Conservation (phyloP, 176 grass and related monocot genomes). For the Cocos nucifera region DNA sequence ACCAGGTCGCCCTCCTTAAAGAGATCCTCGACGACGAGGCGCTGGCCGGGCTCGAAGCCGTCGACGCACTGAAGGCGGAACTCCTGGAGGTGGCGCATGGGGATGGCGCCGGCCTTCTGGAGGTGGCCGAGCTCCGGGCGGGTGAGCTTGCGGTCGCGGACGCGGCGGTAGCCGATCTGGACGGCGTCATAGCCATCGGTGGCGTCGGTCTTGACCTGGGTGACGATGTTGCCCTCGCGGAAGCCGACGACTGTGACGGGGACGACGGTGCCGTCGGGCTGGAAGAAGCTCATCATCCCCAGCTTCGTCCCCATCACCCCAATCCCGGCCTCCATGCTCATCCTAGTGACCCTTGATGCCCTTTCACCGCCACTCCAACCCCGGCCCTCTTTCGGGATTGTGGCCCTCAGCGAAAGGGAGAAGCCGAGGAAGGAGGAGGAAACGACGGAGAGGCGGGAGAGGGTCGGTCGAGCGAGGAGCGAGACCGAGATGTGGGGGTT, state of each 20-base stretch:
- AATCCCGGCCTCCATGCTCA: slow-evolving; percentile 50
- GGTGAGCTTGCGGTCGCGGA: slow-evolving; percentile 85
- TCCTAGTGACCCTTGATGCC: neutral
- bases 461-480: too few species aligned
- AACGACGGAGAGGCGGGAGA: too few species aligned
- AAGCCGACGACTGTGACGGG: slow-evolving; percentile 87
- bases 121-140: slow-evolving; percentile 88
- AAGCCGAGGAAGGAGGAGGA: too few species aligned
- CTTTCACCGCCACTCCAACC: slow-evolving; percentile 31
- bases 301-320: slow-evolving; percentile 93
- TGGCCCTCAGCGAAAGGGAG: too few species aligned
- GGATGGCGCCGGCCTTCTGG: slow-evolving; percentile 65
- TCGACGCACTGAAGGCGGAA: slow-evolving; percentile 67
- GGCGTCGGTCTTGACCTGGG: slow-evolving; percentile 69
- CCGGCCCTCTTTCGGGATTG: neutral
- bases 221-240: slow-evolving; percentile 72
- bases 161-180: slow-evolving; percentile 81
- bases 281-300: slow-evolving; percentile 95
- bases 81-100: slow-evolving; percentile 80
- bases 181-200: slow-evolving; percentile 89
- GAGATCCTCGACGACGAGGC: slow-evolving; percentile 51
- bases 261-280: slow-evolving; percentile 45
- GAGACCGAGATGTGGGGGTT: too few species aligned
- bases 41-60: slow-evolving; percentile 58
- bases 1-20: slow-evolving; percentile 94